These are phyloP conservation scores for Cladophialophora carrionii DNA, from an alignment of 2,329 filamentous ascomycete species.

Conservation along the genomic window DNA sequence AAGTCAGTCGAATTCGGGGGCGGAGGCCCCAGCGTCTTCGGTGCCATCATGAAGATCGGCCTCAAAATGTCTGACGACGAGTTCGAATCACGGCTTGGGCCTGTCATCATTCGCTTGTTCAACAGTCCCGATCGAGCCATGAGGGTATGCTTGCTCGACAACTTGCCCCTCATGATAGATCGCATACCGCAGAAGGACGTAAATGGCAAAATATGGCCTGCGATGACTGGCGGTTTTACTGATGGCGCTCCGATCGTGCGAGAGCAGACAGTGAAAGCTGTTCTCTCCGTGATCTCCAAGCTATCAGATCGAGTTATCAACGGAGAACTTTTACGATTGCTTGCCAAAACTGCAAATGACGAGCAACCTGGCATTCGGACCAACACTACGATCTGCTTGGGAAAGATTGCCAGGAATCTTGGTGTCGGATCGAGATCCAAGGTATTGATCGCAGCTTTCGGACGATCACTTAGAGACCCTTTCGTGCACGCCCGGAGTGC, in stretches of 20 bases:
- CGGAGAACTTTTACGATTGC: conserved; percentile 83
- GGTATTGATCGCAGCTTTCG: conserved; percentile 90
- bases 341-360: conserved; percentile 96
- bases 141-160: conserved; percentile 87
- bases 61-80: conserved; percentile 86
- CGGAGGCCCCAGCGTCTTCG: conserved; percentile 87
- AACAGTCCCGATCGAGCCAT: conserved; percentile 89
- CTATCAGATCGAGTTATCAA: conserved; percentile 92
- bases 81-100: conserved; percentile 80
- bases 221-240: conserved; percentile 92
- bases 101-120: conserved; percentile 85
- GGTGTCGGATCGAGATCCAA: conserved; percentile 76
- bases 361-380: conserved; percentile 96
- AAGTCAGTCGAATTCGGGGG: conserved; percentile 99
- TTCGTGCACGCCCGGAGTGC: conserved; percentile 95
- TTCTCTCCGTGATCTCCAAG: conserved; percentile 83
- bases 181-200: conserved; percentile 83
- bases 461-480: conserved; percentile 83
- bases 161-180: conserved; percentile 87
- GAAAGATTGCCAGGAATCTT: conserved; percentile 91
- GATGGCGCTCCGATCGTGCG: conserved; percentile 87
- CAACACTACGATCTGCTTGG: conserved; percentile 96
- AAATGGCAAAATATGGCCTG: conserved; percentile 95
- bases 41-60: conserved; percentile 86
- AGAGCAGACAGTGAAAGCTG: conserved; percentile 94